phyloP scores from a whole-genome alignment of 352 stramenopile species.

The Globisporangium yorkense region DNA sequence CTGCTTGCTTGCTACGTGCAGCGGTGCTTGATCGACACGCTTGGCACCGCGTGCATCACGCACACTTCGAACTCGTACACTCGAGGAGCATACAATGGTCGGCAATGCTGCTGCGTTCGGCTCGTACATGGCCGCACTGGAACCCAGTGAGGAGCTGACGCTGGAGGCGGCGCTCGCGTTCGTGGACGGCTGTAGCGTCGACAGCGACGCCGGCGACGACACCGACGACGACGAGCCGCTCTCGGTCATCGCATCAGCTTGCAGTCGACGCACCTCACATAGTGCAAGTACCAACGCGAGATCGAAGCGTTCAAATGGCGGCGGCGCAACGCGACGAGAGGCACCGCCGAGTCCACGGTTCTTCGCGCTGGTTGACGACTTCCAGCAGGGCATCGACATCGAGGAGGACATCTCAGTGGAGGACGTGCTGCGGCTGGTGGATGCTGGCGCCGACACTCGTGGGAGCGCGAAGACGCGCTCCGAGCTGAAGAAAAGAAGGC shows the following conservation, averaged over 20 bases:
- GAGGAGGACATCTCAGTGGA: conserved; percentile 5
- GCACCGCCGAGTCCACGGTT: conserved; percentile 1
- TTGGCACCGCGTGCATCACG: too few species aligned
- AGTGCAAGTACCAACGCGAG: not conserved
- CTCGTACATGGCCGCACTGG: not conserved
- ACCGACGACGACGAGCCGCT: not conserved
- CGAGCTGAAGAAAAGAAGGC: too few species aligned
- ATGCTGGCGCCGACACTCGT: not conserved
- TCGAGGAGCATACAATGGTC: too few species aligned
- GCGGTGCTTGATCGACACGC: too few species aligned
- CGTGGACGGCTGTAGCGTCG: conserved; percentile 5
- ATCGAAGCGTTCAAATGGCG: not conserved
- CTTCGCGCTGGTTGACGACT: not conserved
- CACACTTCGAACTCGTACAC: too few species aligned
- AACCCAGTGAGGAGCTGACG: not conserved
- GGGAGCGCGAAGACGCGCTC: not conserved
- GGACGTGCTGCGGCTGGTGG: conserved; percentile 7
- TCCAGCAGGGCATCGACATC: conserved; percentile 1
- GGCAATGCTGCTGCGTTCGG: not conserved
- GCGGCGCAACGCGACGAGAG: not conserved
- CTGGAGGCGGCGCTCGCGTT: conserved; percentile 12
- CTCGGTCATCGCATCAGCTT: not conserved
- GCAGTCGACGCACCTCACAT: not conserved
- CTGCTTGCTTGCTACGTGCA: too few species aligned
- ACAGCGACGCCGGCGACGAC: conserved; percentile 1